Base-by-base conservation (phyloP, 768 basidiomycete genomes). In the Boletus vinaceobasis region DNA sequence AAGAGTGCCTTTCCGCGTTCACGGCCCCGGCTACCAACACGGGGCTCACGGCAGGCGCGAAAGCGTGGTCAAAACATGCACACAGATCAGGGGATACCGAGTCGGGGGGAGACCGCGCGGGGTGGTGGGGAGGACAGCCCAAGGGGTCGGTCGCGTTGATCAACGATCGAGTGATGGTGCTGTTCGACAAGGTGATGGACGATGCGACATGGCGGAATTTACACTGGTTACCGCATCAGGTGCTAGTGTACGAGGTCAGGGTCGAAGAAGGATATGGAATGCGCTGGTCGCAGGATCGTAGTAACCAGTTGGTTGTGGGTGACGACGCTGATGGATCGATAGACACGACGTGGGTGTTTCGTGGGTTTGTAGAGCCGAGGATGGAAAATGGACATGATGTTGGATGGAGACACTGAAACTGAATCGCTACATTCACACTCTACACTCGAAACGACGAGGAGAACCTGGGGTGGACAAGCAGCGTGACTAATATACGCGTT, bases 361-460 rank as follows among this genome's bases (percentile, higher is more conserved):
- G 85, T 39, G 85, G 85, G 14, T 85, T 83, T 61, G 77, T 87
- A 8, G 85, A 87, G 53, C 85, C 84, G 2, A 81, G 80, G 79
- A 85, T 86, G 80, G 80, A 79, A 57, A 79, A 82, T 64, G 85
- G 85, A 14, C 85, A 86, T 64, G 79, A 83, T 56, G 55, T 77
- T 17, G 81, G 82, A 5, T 87, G 85, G 85, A 74, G 72, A 61
- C 84, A 85, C 69, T 73, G 57, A 66, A 21, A 17, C 36, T 50
- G 19, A 32, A 32, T 33, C 19, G 5, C 35, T 39, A 27, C 47
- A 4, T 40, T n/a, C 26, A n/a, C 26, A n/a, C 9, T 15, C 19
- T 15, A 21, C 8, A 19, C n/a, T n/a, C n/a, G n/a, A 10, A 48
- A 32, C 4, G 7, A 42, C 7, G 48, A 31, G 32, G 27, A 36